phyloP scores from a whole-genome alignment of 768 basidiomycete genomes.

The Tylopilus subfusipes region DNA sequence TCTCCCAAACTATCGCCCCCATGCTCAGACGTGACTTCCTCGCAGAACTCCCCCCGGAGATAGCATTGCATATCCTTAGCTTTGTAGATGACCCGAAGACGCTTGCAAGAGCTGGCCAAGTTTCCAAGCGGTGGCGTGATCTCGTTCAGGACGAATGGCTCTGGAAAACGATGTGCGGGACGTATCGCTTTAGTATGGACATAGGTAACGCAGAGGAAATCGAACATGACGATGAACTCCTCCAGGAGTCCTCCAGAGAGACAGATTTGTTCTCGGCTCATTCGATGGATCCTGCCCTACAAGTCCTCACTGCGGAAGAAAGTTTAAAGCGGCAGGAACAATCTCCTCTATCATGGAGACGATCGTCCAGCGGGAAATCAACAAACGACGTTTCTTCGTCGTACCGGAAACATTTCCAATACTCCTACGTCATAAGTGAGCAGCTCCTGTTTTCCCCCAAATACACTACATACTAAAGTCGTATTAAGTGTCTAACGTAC shows the following conservation, averaged over 20 bases:
- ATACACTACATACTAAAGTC: not conserved
- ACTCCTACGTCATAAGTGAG: slow-evolving; percentile 69
- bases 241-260: slow-evolving; percentile 34
- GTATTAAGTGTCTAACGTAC: slow-evolving; percentile 72
- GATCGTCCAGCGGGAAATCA: slow-evolving; percentile 6
- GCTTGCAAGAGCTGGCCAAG: slow-evolving; percentile 64
- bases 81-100: slow-evolving; percentile 75
- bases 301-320: slow-evolving; percentile 35
- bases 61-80: slow-evolving; percentile 69
- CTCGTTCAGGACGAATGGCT: slow-evolving; percentile 72
- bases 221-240: slow-evolving; percentile 24
- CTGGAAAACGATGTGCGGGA: slow-evolving; percentile 74
- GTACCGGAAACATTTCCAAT: slow-evolving; percentile 68
- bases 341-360: slow-evolving; percentile 26
- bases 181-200: slow-evolving; percentile 45
- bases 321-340: slow-evolving; percentile 27
- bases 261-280: slow-evolving; percentile 32
- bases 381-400: slow-evolving; percentile 30
- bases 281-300: slow-evolving; percentile 41
- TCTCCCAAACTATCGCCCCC: slow-evolving; percentile 61
- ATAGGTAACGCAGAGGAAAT: slow-evolving; percentile 19
- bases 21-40: slow-evolving; percentile 63
- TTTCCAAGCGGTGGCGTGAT: slow-evolving; percentile 67
- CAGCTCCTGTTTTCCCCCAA: not conserved
- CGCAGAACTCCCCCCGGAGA: slow-evolving; percentile 59